phyloP scores from a whole-genome alignment of 306 rosid species.

The Trifolium dubium region DNA sequence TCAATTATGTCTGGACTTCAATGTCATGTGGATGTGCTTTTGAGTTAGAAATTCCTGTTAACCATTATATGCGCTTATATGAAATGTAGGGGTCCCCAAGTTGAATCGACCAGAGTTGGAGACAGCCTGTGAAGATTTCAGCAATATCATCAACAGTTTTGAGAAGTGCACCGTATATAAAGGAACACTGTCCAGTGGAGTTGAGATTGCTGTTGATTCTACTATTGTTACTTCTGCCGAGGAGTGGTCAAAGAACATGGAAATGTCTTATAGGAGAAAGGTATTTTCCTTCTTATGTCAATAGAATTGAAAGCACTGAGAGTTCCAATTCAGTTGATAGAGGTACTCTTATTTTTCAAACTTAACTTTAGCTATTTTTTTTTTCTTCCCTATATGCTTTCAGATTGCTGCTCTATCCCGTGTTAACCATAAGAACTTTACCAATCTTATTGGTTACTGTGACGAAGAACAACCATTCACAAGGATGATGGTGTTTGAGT shows the following conservation, averaged over 20 bases:
- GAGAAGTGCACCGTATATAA: slow-evolving; percentile 72
- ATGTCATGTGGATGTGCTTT: neutral
- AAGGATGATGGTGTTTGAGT: slow-evolving; percentile 97
- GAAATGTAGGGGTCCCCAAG: slow-evolving; percentile 85
- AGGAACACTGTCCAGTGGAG: slow-evolving; percentile 96
- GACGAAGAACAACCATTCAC: slow-evolving; percentile 92
- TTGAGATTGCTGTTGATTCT: slow-evolving; percentile 93
- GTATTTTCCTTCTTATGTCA: slow-evolving; percentile 47
- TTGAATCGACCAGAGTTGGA: slow-evolving; percentile 81
- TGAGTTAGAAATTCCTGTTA: slow-evolving; percentile 28
- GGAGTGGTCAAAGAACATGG: slow-evolving; percentile 80
- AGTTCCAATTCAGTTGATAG: slow-evolving; percentile 5
- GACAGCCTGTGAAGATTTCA: slow-evolving; percentile 98
- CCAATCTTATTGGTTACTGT: slow-evolving; percentile 91
- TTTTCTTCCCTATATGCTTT: slow-evolving; percentile 38
- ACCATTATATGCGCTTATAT: slow-evolving; percentile 32
- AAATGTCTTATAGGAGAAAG: slow-evolving; percentile 72
- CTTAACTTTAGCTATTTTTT: slow-evolving; percentile 28
- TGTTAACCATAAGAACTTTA: slow-evolving; percentile 91
- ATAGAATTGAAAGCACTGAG: neutral
- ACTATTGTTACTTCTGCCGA: slow-evolving; percentile 57
- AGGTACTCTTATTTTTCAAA: slow-evolving; percentile 13
- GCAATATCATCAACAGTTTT: slow-evolving; percentile 73
- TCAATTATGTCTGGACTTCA: slow-evolving; percentile 3
- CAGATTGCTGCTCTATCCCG: slow-evolving; percentile 81